A percentile compares a stretch with the other conserved stretches of the same genome.
Evolutionary conservation across 2,329 filamentous ascomycete species (phyloP).

Genomic region (Fusarium subglutinans): DNA sequence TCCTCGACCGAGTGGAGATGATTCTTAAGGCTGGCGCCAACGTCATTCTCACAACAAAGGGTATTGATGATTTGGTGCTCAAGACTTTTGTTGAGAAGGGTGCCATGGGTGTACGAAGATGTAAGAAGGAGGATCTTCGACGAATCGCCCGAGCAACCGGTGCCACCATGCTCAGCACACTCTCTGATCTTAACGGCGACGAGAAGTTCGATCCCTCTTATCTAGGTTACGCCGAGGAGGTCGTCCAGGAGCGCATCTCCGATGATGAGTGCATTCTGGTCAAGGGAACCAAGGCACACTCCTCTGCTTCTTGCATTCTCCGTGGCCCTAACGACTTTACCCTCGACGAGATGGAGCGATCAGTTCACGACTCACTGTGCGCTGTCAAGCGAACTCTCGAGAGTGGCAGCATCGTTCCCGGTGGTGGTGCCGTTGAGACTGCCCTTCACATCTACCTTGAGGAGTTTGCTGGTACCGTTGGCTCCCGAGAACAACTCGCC

Average conservation of each 20-base stretch:
- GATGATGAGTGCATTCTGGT: slow-evolving; percentile 98
- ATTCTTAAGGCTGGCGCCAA: slow-evolving; percentile 98
- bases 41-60: slow-evolving; percentile 96
- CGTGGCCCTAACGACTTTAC: slow-evolving; percentile 96
- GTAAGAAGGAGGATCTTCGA: slow-evolving; percentile 98
- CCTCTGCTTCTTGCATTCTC: slow-evolving; percentile 94
- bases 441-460: slow-evolving; percentile 98
- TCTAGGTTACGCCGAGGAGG: slow-evolving; percentile 91
- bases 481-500: slow-evolving; percentile 95
- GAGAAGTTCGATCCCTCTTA: slow-evolving; percentile 94
- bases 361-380: slow-evolving; percentile 94
- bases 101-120: slow-evolving; percentile 93
- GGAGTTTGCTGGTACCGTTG: slow-evolving; percentile 97
- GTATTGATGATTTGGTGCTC: slow-evolving; percentile 94
- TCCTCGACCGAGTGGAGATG: slow-evolving; percentile 94
- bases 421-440: slow-evolving; percentile 97
- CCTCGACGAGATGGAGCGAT: slow-evolving; percentile 99
- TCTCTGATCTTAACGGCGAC: slow-evolving; percentile 97
- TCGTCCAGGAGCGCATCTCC: slow-evolving; percentile 97
- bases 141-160: slow-evolving; percentile 96
- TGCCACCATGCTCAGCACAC: slow-evolving; percentile 88
- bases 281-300: slow-evolving; percentile 94
- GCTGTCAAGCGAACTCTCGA: slow-evolving; percentile 97
- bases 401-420: slow-evolving; percentile 95
- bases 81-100: slow-evolving; percentile 96